These are phyloP conservation scores for Kurtzmaniella quercitrusa DNA, from an alignment of 1,139 yeast species.

Conservation along the genomic window DNA sequence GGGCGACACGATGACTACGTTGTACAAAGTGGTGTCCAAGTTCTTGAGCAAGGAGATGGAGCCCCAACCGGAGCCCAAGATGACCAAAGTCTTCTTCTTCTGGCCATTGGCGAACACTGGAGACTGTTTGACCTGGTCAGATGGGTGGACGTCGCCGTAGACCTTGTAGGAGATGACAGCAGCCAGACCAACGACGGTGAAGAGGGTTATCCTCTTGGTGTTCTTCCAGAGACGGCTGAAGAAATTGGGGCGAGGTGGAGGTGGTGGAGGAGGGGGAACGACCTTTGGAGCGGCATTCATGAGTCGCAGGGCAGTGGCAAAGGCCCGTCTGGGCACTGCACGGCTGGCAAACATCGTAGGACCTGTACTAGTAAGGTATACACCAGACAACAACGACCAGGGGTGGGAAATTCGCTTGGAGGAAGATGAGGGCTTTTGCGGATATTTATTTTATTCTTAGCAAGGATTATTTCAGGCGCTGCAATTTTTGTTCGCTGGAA, in stretches of 20 bases:
- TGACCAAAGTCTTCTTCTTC: constrained; percentile 81
- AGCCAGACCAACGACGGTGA: constrained; percentile 30
- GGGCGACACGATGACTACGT: constrained; percentile 87
- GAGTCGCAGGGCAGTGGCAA: constrained; percentile 4
- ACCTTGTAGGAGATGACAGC: constrained; percentile 54
- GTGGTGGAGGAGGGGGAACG: constrained; percentile 1
- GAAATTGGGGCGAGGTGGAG: constrained; percentile 12
- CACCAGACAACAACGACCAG: background rate
- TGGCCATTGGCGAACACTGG: constrained; percentile 63
- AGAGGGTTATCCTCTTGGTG: constrained; percentile 23
- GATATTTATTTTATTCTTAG: background rate
- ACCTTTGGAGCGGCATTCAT: constrained; percentile 2
- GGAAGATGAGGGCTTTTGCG: background rate
- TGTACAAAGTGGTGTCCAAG: constrained; percentile 80
- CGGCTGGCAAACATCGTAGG: constrained; percentile 6
- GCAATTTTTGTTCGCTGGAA: constrained; percentile 3
- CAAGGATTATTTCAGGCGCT: too few species aligned
- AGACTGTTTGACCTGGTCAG: constrained; percentile 49
- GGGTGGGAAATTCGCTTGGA: background rate
- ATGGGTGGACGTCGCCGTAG: constrained; percentile 60
- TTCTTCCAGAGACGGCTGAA: constrained; percentile 25
- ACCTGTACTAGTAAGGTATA: background rate
- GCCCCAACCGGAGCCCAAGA: constrained; percentile 96
- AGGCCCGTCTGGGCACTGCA: constrained; percentile 4
- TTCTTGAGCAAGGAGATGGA: constrained; percentile 77